Percentiles rank a stretch among this genome's conserved stretches.
Evolutionary conservation across 2,329 filamentous ascomycete species (phyloP).

Genomic region (Pyricularia pennisetigena): DNA sequence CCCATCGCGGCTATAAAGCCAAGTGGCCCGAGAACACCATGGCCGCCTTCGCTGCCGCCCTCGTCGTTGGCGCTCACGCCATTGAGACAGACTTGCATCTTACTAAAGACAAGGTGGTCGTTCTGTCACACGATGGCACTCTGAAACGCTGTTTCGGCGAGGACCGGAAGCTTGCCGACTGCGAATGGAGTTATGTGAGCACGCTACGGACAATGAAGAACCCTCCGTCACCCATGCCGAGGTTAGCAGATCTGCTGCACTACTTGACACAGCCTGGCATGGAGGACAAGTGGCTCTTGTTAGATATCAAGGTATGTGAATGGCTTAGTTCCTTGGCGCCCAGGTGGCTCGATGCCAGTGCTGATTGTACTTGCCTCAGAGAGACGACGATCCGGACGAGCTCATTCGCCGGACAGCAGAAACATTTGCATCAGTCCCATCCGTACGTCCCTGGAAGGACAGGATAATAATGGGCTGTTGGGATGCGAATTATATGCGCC

Average conservation of each 20-base stretch:
- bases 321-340: constrained; percentile 28
- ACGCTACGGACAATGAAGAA: constrained; percentile 55
- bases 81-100: constrained; percentile 86
- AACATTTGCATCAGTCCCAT: constrained; percentile 45
- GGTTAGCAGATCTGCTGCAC: constrained; percentile 62
- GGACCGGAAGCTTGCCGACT: constrained; percentile 63
- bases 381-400: constrained; percentile 58
- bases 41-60: constrained; percentile 31
- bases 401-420: constrained; percentile 61
- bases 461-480: constrained; percentile 76
- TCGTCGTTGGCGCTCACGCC: constrained; percentile 45
- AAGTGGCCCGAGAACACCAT: constrained; percentile 80
- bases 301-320: constrained; percentile 63
- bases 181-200: constrained; percentile 64
- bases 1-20: constrained; percentile 71
- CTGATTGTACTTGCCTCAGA: constrained; percentile 27
- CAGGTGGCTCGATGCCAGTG: background rate
- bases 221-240: constrained; percentile 56
- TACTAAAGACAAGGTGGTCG: constrained; percentile 71
- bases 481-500: constrained; percentile 63
- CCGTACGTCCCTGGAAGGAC: constrained; percentile 52
- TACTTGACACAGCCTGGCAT: constrained; percentile 56
- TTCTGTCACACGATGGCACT: constrained; percentile 73
- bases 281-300: constrained; percentile 66
- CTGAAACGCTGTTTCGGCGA: constrained; percentile 75